These are phyloP conservation scores for Syzygium oleosum DNA, from an alignment of 345 rosid species.

Conservation along the genomic window DNA sequence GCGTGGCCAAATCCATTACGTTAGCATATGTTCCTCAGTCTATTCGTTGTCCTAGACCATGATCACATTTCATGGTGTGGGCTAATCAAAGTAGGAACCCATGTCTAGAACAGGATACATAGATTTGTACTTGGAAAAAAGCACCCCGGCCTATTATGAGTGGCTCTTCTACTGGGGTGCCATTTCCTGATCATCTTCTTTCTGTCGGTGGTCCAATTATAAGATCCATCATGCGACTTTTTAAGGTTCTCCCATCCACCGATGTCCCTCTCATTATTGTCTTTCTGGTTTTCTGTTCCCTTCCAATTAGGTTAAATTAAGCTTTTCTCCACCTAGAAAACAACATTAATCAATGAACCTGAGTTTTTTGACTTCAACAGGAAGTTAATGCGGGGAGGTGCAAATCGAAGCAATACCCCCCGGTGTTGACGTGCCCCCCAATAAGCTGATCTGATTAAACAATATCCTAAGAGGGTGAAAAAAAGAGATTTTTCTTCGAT, in stretches of 20 bases:
- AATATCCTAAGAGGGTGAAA: background rate
- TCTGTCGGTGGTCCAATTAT: background rate
- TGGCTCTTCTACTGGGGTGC: background rate
- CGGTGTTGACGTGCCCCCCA: background rate
- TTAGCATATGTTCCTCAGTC: background rate
- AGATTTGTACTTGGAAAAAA: background rate
- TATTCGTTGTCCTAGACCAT: background rate
- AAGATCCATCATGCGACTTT: background rate
- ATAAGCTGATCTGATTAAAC: background rate
- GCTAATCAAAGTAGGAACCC: background rate
- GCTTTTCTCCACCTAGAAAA: background rate
- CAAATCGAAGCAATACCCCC: background rate
- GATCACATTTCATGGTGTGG: background rate
- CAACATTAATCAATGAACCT: background rate
- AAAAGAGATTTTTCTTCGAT: background rate
- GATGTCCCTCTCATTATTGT: background rate
- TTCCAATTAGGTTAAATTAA: background rate
- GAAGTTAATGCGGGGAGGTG: background rate
- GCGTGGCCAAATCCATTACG: background rate
- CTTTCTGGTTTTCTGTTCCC: background rate
- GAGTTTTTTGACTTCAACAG: background rate
- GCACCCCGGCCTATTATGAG: background rate
- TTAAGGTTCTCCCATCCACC: background rate
- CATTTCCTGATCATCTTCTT: background rate
- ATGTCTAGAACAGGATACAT: background rate